Percentiles rank a stretch among this genome's conserved stretches.
These are phyloP conservation scores for Penicillium sclerotigenum DNA, from an alignment of 2,329 filamentous ascomycete species.

Conservation along the genomic window DNA sequence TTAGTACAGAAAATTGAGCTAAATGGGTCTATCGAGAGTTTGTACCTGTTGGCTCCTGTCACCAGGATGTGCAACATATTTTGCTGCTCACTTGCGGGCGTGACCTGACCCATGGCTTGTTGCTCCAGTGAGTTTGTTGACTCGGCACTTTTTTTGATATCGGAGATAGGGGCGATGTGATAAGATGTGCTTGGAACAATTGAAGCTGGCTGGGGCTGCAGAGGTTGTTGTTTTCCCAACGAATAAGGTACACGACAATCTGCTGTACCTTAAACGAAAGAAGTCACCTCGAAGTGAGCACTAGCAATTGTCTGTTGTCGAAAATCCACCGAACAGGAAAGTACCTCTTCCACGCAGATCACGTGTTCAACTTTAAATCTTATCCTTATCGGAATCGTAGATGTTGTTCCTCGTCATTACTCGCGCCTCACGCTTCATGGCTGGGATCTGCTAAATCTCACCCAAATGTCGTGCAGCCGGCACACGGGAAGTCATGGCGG, in stretches of 20 bases:
- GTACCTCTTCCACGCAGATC: neutral
- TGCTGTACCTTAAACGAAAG: neutral
- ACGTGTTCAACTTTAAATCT: constrained; percentile 2
- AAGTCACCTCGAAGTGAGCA: neutral
- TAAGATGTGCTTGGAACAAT: neutral
- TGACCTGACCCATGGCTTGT: constrained; percentile 17
- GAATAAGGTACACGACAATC: too few relatives aligned
- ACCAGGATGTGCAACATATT: constrained; percentile 58
- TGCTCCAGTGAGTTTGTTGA: constrained; percentile 5
- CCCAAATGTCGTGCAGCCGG: constrained; percentile 9
- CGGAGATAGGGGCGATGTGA: constrained; percentile 17
- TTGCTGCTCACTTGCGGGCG: constrained; percentile 11
- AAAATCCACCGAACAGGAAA: neutral
- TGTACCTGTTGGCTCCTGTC: constrained; percentile 81
- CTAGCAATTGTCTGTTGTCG: neutral
- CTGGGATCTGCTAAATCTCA: constrained; percentile 1
- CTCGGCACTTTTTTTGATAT: constrained; percentile 6
- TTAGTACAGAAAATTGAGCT: constrained; percentile 9
- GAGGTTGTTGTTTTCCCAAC: neutral
- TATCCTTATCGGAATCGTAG: constrained; percentile 5
- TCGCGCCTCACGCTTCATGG: neutral
- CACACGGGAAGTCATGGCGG: constrained; percentile 29
- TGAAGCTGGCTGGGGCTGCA: neutral
- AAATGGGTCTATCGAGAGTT: neutral
- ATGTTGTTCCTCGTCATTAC: neutral